Evolutionary conservation across 164 flowering plant genomes (phyloP).

Genomic region (Vitis cinerea): DNA sequence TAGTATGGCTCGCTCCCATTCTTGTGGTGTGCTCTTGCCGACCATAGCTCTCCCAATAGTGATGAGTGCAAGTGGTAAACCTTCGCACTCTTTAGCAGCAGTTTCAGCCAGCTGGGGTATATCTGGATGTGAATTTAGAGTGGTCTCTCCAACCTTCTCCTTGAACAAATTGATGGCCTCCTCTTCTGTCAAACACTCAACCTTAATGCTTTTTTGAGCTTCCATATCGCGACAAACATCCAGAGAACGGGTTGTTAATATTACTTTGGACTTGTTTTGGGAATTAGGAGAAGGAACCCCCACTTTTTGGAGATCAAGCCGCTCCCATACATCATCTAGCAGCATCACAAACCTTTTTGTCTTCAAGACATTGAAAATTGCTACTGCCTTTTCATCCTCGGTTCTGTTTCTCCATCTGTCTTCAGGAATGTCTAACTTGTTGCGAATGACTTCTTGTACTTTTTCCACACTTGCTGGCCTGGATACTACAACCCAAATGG

Average conservation of each 20-base stretch:
- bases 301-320: background rate
- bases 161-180: too few relatives aligned
- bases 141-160: too few relatives aligned
- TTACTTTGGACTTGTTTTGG: conserved; percentile 9
- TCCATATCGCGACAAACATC: background rate
- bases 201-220: too few relatives aligned
- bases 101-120: conserved; percentile 1
- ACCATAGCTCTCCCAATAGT: conserved; percentile 15
- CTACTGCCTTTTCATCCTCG: background rate
- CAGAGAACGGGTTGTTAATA: conserved; percentile 12
- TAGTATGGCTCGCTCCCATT: conserved; percentile 7
- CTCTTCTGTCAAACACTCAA: too few relatives aligned
- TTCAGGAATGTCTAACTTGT: background rate
- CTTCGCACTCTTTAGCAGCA: conserved; percentile 7
- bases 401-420: background rate
- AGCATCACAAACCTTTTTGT: conserved; percentile 12
- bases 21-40: background rate
- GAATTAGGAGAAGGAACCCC: conserved; percentile 3
- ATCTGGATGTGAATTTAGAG: background rate
- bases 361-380: conserved; percentile 1
- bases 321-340: conserved; percentile 18
- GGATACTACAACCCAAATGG: conserved; percentile 17
- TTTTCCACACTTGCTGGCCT: background rate
- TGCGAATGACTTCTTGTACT: conserved; percentile 6
- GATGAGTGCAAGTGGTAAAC: conserved; percentile 18